These are phyloP conservation scores for Rhynchosporium graminicola DNA, from an alignment of 2,329 filamentous ascomycete species.

Conservation along the genomic window DNA sequence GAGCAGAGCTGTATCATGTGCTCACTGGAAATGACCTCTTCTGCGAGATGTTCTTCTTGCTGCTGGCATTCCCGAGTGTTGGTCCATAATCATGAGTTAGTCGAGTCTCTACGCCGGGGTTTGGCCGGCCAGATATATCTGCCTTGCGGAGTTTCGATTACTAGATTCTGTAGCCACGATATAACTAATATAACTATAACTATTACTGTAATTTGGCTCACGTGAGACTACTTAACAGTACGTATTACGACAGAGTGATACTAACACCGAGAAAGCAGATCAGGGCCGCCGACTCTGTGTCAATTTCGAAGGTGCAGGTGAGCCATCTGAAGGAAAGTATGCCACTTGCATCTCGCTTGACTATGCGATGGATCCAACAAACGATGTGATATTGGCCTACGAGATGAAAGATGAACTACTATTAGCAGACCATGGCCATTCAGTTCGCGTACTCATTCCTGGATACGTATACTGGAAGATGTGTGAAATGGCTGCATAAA, in stretches of 20 bases:
- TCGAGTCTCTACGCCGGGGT: too few species aligned
- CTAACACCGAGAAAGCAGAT: neutral
- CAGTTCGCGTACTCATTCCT: conserved; percentile 45
- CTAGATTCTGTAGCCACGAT: too few species aligned
- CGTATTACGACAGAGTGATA: too few species aligned
- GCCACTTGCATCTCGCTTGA: conserved; percentile 45
- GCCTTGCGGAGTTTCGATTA: too few species aligned
- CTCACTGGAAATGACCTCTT: conserved; percentile 53
- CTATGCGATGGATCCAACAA: conserved; percentile 48
- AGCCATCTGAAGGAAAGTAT: conserved; percentile 29
- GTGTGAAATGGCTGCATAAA: conserved; percentile 50
- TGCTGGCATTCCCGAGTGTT: conserved; percentile 42
- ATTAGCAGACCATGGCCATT: conserved; percentile 49
- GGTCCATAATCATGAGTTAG: too few species aligned
- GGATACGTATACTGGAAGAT: conserved; percentile 47
- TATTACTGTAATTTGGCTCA: too few species aligned
- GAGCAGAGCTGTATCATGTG: conserved; percentile 48
- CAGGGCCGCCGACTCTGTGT: conserved; percentile 4
- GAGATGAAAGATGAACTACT: conserved; percentile 50
- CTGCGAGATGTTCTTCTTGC: conserved; percentile 48
- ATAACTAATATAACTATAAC: too few species aligned
- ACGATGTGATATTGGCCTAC: conserved; percentile 48
- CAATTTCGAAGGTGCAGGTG: conserved; percentile 22
- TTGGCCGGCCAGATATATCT: too few species aligned
- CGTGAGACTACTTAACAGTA: too few species aligned